phyloP scores from a whole-genome alignment of 2,329 filamentous ascomycete genomes.

The Periconia digitata region DNA sequence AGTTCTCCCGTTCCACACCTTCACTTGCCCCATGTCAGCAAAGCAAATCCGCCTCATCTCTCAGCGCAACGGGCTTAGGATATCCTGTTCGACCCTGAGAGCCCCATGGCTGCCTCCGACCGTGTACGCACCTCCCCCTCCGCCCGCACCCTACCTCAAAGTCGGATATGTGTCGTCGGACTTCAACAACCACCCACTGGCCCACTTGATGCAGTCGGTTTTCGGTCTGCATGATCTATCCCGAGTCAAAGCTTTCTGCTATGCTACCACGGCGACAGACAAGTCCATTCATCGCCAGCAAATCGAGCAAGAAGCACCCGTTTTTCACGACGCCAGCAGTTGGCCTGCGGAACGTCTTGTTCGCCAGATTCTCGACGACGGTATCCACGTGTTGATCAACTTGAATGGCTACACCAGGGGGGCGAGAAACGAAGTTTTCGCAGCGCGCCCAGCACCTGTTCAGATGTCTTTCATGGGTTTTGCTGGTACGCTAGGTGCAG shows the following conservation, averaged over 20 bases:
- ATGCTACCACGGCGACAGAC: constrained; percentile 91
- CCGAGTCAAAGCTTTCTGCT: constrained; percentile 84
- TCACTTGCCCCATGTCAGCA: constrained; percentile 89
- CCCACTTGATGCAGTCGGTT: constrained; percentile 97
- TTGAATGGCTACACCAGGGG: constrained; percentile 97
- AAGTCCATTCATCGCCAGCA: constrained; percentile 85
- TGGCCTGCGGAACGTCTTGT: constrained; percentile 87
- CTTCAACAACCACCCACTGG: constrained; percentile 97
- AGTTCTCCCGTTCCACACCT: constrained; percentile 95
- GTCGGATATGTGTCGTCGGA: constrained; percentile 97
- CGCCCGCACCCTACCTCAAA: constrained; percentile 80
- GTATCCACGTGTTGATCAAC: constrained; percentile 93
- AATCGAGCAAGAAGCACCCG: constrained; percentile 88
- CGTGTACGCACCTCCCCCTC: constrained; percentile 82
- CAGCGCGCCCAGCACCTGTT: constrained; percentile 87
- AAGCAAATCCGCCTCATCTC: constrained; percentile 93
- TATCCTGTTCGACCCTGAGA: constrained; percentile 85
- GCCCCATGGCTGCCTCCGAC: constrained; percentile 81
- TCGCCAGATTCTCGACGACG: constrained; percentile 80
- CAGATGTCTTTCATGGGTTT: constrained; percentile 99
- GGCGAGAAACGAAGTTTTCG: constrained; percentile 96
- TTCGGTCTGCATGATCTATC: constrained; percentile 82
- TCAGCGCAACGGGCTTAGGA: constrained; percentile 88
- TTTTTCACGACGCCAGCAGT: constrained; percentile 83
- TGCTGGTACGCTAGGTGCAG: constrained; percentile 89